These are phyloP conservation scores for Chernovozyma sophiae-reginae DNA, from an alignment of 1,139 yeast species.

Conservation along the genomic window DNA sequence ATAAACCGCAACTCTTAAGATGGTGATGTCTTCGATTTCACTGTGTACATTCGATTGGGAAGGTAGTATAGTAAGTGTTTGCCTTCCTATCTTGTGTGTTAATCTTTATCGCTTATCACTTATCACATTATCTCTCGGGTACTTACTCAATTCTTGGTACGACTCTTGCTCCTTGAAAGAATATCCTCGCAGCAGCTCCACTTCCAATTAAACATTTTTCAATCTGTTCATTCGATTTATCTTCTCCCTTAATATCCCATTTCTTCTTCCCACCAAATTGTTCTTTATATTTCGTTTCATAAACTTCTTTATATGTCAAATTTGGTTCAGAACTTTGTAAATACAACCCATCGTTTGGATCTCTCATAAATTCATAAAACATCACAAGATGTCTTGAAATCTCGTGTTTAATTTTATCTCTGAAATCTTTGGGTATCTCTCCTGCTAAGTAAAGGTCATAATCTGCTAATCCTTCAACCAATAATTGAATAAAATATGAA, in stretches of 20 bases:
- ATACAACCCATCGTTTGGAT: conserved; percentile 57
- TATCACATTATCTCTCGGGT: too few species aligned
- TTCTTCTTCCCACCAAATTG: conserved; percentile 56
- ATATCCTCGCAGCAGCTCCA: conserved; percentile 65
- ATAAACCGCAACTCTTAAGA: too few species aligned
- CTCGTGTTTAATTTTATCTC: conserved; percentile 37
- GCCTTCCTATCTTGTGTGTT: too few species aligned
- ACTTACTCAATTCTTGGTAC: conserved; percentile 31
- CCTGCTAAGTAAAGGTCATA: conserved; percentile 49
- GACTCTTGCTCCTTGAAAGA: conserved; percentile 65
- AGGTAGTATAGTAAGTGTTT: too few species aligned
- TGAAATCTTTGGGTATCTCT: conserved; percentile 39
- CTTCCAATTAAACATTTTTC: conserved; percentile 60
- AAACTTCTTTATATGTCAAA: conserved; percentile 47
- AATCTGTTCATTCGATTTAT: conserved; percentile 36
- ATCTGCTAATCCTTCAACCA: conserved; percentile 69
- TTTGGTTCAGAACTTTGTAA: conserved; percentile 61
- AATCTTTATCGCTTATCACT: too few species aligned
- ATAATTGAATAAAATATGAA: conserved; percentile 59
- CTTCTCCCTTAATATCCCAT: conserved; percentile 49
- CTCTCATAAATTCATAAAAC: conserved; percentile 55
- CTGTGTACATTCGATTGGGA: too few species aligned
- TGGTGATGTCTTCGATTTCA: too few species aligned
- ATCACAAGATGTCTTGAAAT: conserved; percentile 47
- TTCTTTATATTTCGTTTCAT: conserved; percentile 44